A percentile compares a stretch with the other conserved stretches of the same genome.
Evolutionary conservation across 495 filamentous ascomycete genomes (phyloP).

Genomic region (Durotheca rogersii): DNA sequence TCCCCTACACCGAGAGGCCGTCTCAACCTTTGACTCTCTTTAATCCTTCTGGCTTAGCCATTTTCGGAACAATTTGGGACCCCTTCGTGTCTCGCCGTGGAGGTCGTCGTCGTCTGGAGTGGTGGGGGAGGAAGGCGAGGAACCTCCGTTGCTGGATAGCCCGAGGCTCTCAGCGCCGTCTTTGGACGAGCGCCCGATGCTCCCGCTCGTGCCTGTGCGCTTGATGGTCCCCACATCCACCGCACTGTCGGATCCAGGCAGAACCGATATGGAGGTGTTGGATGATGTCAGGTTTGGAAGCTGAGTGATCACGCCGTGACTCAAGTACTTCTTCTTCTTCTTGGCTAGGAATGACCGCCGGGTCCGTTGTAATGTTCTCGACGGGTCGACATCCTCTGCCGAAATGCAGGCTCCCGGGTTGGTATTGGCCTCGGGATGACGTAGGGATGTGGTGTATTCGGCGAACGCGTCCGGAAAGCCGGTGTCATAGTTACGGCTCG

Average conservation of each 20-base stretch:
- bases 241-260: conserved; percentile 17
- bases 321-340: conserved; percentile 32
- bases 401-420: conserved; percentile 33
- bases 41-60: conserved; percentile 26
- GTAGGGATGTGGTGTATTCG: conserved; percentile 32
- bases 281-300: background rate
- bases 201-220: conserved; percentile 17
- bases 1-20: no score
- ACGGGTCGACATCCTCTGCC: conserved; percentile 34
- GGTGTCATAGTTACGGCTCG: conserved; percentile 32
- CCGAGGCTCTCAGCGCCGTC: conserved; percentile 25
- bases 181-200: conserved; percentile 20
- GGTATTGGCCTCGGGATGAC: conserved; percentile 34
- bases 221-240: conserved; percentile 20
- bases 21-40: no score
- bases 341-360: conserved; percentile 28
- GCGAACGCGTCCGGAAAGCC: conserved; percentile 36
- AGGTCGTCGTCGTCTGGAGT: conserved; percentile 9
- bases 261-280: conserved; percentile 2
- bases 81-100: conserved; percentile 22
- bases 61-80: conserved; percentile 25
- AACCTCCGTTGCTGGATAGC: conserved; percentile 17
- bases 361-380: conserved; percentile 31
- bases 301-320: conserved; percentile 20
- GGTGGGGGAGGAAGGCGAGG: conserved; percentile 14